phyloP scores from a whole-genome alignment of 208 protist species.

The Crithidia fasciculata region DNA sequence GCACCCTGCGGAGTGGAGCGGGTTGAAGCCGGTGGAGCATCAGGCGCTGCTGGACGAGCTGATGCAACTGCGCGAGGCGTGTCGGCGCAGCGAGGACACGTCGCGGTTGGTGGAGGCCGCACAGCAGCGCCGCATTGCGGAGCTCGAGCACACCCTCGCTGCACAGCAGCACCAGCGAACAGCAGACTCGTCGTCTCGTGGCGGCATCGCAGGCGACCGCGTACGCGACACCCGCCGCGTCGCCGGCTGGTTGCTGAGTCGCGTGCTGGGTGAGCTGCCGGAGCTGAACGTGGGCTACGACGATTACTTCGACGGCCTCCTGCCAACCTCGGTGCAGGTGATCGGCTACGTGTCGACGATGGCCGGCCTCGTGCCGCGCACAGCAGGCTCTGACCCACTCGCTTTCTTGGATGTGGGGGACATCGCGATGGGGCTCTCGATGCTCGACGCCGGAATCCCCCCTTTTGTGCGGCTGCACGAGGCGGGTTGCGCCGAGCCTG shows the following conservation, averaged over 20 bases:
- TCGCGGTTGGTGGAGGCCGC: constrained; percentile 30
- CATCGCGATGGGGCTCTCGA: constrained; percentile 77
- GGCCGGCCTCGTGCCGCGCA: constrained; percentile 73
- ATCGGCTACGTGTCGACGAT: constrained; percentile 87
- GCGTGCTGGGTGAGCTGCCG: constrained; percentile 71
- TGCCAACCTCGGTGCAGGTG: constrained; percentile 68
- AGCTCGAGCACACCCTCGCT: constrained; percentile 43
- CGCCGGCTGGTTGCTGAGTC: constrained; percentile 85
- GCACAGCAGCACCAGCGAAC: constrained; percentile 12
- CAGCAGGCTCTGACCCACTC: constrained; percentile 29
- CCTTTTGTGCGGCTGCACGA: constrained; percentile 77
- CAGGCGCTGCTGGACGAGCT: constrained; percentile 70
- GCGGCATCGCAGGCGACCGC: neutral
- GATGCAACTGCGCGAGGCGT: constrained; percentile 49
- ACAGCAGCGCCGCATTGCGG: constrained; percentile 51
- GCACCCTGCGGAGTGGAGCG: constrained; percentile 49
- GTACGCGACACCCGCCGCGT: constrained; percentile 77
- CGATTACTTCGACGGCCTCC: constrained; percentile 82
- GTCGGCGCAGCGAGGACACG: constrained; percentile 37
- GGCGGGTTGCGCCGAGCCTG: constrained; percentile 35
- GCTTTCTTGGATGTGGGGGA: constrained; percentile 85
- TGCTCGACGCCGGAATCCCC: constrained; percentile 86
- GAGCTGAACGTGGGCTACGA: constrained; percentile 85
- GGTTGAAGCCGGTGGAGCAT: constrained; percentile 36
- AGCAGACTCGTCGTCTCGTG: neutral